Conservation (phyloP, 371 early-diverging fungal species). For the Parasitella parasitica region DNA sequence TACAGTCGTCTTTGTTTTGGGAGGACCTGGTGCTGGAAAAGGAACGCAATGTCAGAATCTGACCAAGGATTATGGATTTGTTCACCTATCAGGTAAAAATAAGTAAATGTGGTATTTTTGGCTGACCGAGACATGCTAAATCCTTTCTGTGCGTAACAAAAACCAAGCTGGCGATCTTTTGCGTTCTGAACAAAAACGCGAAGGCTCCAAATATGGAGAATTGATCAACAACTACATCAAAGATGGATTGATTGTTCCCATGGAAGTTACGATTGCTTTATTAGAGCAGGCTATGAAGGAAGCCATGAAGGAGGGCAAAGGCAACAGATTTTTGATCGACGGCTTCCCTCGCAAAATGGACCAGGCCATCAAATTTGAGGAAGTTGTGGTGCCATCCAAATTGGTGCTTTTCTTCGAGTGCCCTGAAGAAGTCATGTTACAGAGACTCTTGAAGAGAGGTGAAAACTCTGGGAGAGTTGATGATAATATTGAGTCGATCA, state of each 20-base stretch:
- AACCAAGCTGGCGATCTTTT: constrained; percentile 96
- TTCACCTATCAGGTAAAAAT: constrained; percentile 84
- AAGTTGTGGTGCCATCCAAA: constrained; percentile 69
- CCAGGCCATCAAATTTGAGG: constrained; percentile 93
- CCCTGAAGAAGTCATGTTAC: constrained; percentile 85
- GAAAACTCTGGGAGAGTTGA: constrained; percentile 93
- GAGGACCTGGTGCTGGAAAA: constrained; percentile 87
- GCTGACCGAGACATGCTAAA: too few species aligned
- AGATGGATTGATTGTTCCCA: constrained; percentile 92
- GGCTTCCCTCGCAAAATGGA: constrained; percentile 96
- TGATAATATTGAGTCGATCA: constrained; percentile 95
- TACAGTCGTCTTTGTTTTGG: constrained; percentile 74
- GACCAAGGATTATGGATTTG: constrained; percentile 86
- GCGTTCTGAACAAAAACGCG: constrained; percentile 83
- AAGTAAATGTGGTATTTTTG: too few species aligned
- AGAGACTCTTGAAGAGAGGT: constrained; percentile 86
- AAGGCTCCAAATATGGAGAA: constrained; percentile 83
- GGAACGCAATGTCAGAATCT: constrained; percentile 91
- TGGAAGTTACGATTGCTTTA: constrained; percentile 88
- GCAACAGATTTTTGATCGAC: constrained; percentile 84
- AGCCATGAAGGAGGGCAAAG: constrained; percentile 44
- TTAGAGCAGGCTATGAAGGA: constrained; percentile 85
- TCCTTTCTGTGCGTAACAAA: too few species aligned
- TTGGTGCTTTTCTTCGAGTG: constrained; percentile 91
- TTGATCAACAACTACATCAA: constrained; percentile 85